phyloP scores from a whole-genome alignment of 306 rosid genomes.

The Boehmeria nivea region DNA sequence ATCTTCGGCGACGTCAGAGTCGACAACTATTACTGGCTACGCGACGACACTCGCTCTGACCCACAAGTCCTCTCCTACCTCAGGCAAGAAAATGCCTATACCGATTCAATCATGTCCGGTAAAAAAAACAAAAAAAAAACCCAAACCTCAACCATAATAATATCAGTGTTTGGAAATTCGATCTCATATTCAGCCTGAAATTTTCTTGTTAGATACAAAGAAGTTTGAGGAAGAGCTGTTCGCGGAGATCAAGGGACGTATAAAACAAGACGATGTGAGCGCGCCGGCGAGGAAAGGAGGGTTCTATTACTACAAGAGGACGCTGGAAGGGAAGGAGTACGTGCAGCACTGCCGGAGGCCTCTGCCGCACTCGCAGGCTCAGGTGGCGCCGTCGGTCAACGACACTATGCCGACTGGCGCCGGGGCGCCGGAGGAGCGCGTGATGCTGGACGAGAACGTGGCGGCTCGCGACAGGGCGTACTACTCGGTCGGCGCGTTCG shows the following conservation, averaged over 20 bases:
- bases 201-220: conserved; percentile 58
- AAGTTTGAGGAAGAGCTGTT: conserved; percentile 58
- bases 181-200: too few species aligned
- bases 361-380: conserved; percentile 34
- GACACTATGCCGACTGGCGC: conserved; percentile 67
- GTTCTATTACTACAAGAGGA: conserved; percentile 67
- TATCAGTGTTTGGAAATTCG: too few species aligned
- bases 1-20: conserved; percentile 68
- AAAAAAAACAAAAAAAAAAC: background rate
- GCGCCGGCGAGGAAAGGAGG: conserved; percentile 63
- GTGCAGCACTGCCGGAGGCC: conserved; percentile 71
- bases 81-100: conserved; percentile 55
- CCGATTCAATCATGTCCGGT: conserved; percentile 66
- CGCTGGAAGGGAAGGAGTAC: conserved; percentile 66
- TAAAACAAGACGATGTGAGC: conserved; percentile 73
- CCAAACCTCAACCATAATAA: too few species aligned
- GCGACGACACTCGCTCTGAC: conserved; percentile 74
- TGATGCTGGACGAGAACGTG: conserved; percentile 79
- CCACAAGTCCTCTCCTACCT: conserved; percentile 61
- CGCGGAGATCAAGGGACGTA: conserved; percentile 70
- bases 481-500: conserved; percentile 49
- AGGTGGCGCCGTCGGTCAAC: conserved; percentile 41
- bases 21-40: conserved; percentile 86
- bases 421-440: conserved; percentile 66
- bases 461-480: conserved; percentile 55